Evolutionary conservation across 108 stramenopile genomes (phyloP), one percentile per base, ranked within the genome.

Genomic region (Aurantiochytrium sp.): DNA sequence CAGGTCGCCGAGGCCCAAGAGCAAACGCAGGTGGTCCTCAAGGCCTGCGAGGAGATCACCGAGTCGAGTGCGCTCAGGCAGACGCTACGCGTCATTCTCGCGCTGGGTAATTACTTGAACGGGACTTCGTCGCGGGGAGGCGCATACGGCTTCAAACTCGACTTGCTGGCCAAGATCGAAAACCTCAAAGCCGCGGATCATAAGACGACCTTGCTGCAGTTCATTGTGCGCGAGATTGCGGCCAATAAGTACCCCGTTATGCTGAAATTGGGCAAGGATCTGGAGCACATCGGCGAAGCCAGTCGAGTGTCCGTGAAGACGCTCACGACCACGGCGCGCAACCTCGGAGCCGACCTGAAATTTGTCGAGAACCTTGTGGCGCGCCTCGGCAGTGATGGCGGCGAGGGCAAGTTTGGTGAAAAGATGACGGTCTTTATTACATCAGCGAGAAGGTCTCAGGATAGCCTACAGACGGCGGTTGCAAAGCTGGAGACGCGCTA

Each of bases 21-120:
- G 36, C 93, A 89, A 37, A 93, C 95, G 69, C 87, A 92, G 81
- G 85, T 93, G 24, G 86, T 97, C 39, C 89, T 90, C 55, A 86
- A 89, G 45, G 96, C 95, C 39, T 96, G 96, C 87, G 86, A 90
- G 55, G 95, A 96, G 19, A 36, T 87, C 21, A 89, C 10, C 12
- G 8, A 22, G 15, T 86, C 65, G 22, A 69, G 37, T n/a, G 86
- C 86, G 86, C 65, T 86, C 12, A 12, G 73, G 68, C 69, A 87
- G 32, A 41, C 45, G 6, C 73, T 81, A 8, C 39, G 45, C 6
- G 73, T 48, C n/a, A 48, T 90, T 22, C 85, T 90, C 31, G 81
- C 73, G 30, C 24, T 90, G 8, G 90, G 90, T 4, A 90, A 91
- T 59, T 81, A 89, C 55, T 24, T 91, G 55, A 91, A 91, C 55